Conservation (phyloP, 169 alveolate species). For the Eimeria acervulina region DNA sequence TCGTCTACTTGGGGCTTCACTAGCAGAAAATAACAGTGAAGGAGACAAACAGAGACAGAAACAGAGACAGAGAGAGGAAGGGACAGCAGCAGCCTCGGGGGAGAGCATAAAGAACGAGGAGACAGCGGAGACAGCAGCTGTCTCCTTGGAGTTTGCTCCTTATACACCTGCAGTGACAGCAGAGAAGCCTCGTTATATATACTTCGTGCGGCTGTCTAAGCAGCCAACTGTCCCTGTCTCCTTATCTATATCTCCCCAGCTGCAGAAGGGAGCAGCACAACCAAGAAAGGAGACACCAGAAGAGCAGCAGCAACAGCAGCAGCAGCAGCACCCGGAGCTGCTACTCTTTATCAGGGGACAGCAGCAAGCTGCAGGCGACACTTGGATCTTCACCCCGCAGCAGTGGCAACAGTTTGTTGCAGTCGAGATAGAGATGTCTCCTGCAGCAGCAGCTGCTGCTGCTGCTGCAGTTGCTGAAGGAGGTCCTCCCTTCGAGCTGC, state of each 20-base stretch:
- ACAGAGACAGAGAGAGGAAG: too few species aligned
- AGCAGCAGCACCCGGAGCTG: background rate
- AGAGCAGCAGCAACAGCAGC: too few species aligned
- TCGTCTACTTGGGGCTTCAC: background rate
- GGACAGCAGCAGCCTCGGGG: background rate
- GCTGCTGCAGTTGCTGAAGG: constrained; percentile 11
- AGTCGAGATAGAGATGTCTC: constrained; percentile 8
- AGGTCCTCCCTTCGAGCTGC: constrained; percentile 13
- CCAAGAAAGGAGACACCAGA: background rate
- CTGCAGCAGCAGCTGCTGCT: constrained; percentile 52
- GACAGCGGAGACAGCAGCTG: background rate
- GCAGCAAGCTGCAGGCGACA: background rate
- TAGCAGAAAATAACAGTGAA: background rate
- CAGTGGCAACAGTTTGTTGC: constrained; percentile 24
- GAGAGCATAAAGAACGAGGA: background rate
- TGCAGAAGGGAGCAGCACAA: background rate
- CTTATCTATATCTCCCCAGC: background rate
- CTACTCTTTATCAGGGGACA: background rate
- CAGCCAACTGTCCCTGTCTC: background rate
- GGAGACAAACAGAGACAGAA: background rate
- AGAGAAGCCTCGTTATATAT: background rate
- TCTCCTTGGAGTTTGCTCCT: background rate
- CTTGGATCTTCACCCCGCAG: background rate
- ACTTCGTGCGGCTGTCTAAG: constrained; percentile 27
- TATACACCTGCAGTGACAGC: constrained; percentile 32